Evolutionary conservation across 2,329 filamentous ascomycete species (phyloP), one percentile per base, ranked within the genome.

Genomic region (Fusarium sp.): DNA sequence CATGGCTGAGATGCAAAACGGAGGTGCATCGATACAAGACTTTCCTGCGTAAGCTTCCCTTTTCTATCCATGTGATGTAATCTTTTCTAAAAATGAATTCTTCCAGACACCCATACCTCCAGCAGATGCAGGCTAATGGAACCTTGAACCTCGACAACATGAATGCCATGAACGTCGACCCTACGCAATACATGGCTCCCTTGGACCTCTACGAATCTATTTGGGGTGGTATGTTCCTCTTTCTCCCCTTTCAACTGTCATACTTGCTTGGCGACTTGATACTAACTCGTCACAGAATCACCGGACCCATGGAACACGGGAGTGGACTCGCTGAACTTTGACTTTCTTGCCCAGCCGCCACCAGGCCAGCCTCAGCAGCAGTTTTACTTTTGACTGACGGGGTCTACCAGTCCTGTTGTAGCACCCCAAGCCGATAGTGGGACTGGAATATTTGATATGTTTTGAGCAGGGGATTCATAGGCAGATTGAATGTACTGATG

Each of bases 201-300:
- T 88, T 90, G 86, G 88, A 90, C 62, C 77, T 90, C 1, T 90
- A 89, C 73, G 87, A 90, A 70, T 89, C 87, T 6, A 90, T 90
- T 44, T 90, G 89, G 79, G 89, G 87, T 83, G 88, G 87, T 89
- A 77, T 75, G 85, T 80, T 63, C 21, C 20, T 46, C 24, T 19
- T 23, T 34, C 40, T 43, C 43, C 44, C 19, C 23, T 54, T 43
- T 32, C 19, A 39, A 34, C 48, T 43, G 36, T 44, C 58, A 48
- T 30, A 36, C 4, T 14, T 17, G 26, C 21, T 46, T 30, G 26
- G 17, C 36, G 15, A 23, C n/a, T 12, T 47, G 44, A 51, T 39
- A 49, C 70, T 73, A 60, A 71, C 44, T 45, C 56, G 47, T n/a
- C 40, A 54, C 62, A 88, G 86, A 88, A 80, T 86, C 85, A 3